Evolutionary conservation across 140 eudicot genomes (phyloP), one percentile per base, ranked within the genome.

Genomic region (Bidens hawaiensis): DNA sequence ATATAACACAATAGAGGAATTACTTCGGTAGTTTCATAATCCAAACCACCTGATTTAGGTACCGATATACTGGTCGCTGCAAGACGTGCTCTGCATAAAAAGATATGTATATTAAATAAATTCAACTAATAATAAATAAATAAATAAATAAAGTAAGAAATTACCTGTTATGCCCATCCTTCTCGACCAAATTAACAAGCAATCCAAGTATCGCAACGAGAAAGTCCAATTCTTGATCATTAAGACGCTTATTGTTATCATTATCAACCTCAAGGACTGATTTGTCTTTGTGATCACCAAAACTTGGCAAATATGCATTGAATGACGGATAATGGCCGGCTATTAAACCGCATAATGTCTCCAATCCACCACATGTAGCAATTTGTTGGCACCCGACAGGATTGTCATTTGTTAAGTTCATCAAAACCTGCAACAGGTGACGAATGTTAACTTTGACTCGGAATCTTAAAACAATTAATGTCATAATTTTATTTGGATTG

Each of bases 111-210:
- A 27, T 11, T 6, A 25, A 2, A 5, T 14, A 63, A 26, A 4
- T 15, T 27, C 11, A 24, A 13, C 13, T 8, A 31, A 10, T 12
- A 16, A 23, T 12, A 52, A 34, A 7, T n/a, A n/a, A n/a, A n/a
- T n/a, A n/a, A n/a, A n/a, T n/a, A n/a, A n/a, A 7, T n/a, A 40
- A 5, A 6, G 25, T 21, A 63, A 13, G 21, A 43, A 41, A 64
- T n/a, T 18, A 87, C 97, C 97, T 87, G 81, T 87, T 90, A 14
- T 42, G 79, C 28, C 94, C 80, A 65, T 90, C 94, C 51, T 90
- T 90, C 81, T 90, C 97, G 2, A 90, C 88, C 79, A 90, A 67
- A 68, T 90, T 90, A 15, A 90, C 97, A 54, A 90, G 97, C 84
- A 90, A 60, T 13, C 97, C 96, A 71, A 90, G 80, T 62, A 90